phyloP scores from a whole-genome alignment of 495 filamentous ascomycete species.

The Aspergillus taichungensis region DNA sequence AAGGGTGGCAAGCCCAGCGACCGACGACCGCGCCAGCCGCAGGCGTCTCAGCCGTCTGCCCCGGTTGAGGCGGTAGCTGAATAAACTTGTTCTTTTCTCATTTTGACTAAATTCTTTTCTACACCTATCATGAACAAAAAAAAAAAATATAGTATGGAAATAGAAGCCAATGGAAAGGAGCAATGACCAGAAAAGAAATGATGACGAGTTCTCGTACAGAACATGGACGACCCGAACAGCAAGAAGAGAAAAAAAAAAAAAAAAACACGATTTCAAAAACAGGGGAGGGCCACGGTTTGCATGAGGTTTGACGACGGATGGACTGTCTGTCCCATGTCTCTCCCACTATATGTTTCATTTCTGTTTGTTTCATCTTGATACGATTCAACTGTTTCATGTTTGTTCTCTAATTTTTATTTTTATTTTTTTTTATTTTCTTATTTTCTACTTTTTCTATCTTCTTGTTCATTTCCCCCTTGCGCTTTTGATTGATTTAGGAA shows the following conservation, averaged over 20 bases:
- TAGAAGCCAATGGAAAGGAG: no score
- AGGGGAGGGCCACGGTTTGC: conserved; percentile 2
- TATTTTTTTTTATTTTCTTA: conserved; percentile 1
- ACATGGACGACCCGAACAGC: no score
- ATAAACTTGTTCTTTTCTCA: conserved; percentile 1
- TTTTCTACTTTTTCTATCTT: neutral
- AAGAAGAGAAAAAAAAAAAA: no score
- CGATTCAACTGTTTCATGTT: neutral
- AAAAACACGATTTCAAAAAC: no score
- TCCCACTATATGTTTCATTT: conserved; percentile 14
- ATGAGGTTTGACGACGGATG: conserved; percentile 20
- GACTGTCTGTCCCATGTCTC: conserved; percentile 13
- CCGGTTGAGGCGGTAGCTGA: conserved; percentile 26
- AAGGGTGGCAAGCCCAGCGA: conserved; percentile 25
- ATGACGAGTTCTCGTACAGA: no score
- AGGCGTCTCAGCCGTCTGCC: conserved; percentile 14
- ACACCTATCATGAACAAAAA: no score
- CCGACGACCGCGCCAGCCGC: conserved; percentile 26
- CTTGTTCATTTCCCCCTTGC: conserved; percentile 12
- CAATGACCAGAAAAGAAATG: no score
- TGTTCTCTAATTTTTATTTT: conserved; percentile 1
- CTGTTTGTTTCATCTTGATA: conserved; percentile 2
- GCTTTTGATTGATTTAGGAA: conserved; percentile 10
- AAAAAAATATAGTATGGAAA: no score
- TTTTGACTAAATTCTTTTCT: no score